Conservation (phyloP, 805 yeast species). For the Yarrowia divulgata region DNA sequence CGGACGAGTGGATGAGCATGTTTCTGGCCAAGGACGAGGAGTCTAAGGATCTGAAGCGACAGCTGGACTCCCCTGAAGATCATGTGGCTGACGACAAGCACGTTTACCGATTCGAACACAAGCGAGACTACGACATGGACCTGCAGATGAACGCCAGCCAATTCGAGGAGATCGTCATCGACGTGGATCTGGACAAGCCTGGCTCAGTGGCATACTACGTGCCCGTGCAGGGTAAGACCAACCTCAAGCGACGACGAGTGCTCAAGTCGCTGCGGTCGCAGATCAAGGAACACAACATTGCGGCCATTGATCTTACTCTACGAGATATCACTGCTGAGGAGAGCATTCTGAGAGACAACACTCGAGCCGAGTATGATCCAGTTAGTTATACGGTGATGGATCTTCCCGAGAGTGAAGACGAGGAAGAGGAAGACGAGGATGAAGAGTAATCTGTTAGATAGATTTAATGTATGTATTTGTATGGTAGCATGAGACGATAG, state of each 20-base stretch:
- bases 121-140: slow-evolving; percentile 82
- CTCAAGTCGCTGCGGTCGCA: slow-evolving; percentile 59
- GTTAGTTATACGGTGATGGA: slow-evolving; percentile 76
- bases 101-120: slow-evolving; percentile 63
- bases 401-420: slow-evolving; percentile 56
- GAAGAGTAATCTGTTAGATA: slow-evolving; percentile 8
- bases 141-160: slow-evolving; percentile 55
- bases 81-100: slow-evolving; percentile 58
- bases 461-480: slow-evolving; percentile 9
- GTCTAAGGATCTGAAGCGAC: slow-evolving; percentile 53
- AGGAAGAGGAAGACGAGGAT: slow-evolving; percentile 49
- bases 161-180: slow-evolving; percentile 72
- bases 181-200: slow-evolving; percentile 56
- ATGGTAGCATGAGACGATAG: background rate
- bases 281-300: slow-evolving; percentile 64
- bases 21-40: slow-evolving; percentile 59
- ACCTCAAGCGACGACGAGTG: slow-evolving; percentile 84
- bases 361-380: slow-evolving; percentile 76
- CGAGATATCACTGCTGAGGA: slow-evolving; percentile 80
- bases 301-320: slow-evolving; percentile 65
- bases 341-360: slow-evolving; percentile 67
- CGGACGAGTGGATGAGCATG: slow-evolving; percentile 79
- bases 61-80: slow-evolving; percentile 57
- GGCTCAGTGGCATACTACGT: slow-evolving; percentile 67
- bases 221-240: slow-evolving; percentile 79